Conservation (phyloP, 192 early-diverging fungal genomes). For the Coemansia biformis region DNA sequence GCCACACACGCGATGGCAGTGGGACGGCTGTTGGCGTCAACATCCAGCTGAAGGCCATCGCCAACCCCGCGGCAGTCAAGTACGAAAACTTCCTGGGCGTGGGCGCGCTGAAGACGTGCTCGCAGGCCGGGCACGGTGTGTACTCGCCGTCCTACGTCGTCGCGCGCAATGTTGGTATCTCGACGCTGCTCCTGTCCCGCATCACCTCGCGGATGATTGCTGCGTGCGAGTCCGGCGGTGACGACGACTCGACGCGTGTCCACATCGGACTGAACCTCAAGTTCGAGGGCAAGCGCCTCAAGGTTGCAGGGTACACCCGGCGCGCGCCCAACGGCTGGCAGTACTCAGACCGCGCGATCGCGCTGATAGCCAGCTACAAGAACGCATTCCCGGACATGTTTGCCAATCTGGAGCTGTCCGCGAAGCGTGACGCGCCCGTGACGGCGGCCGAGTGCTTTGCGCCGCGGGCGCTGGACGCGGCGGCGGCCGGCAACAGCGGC, state of each 20-base stretch:
- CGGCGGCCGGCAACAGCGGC: constrained; percentile 18
- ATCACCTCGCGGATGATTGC: constrained; percentile 71
- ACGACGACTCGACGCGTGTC: constrained; percentile 54
- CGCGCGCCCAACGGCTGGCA: constrained; percentile 79
- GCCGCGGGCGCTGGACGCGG: neutral
- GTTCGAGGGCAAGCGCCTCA: constrained; percentile 79
- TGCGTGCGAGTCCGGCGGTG: constrained; percentile 52
- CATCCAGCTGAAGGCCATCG: constrained; percentile 26
- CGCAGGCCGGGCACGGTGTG: constrained; percentile 15
- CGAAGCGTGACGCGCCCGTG: constrained; percentile 4
- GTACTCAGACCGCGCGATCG: constrained; percentile 73
- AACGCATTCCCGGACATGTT: constrained; percentile 60
- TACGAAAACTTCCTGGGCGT: constrained; percentile 37
- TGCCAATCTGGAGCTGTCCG: constrained; percentile 14
- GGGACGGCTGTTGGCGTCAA: constrained; percentile 20
- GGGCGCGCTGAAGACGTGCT: constrained; percentile 14
- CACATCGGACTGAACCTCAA: constrained; percentile 89
- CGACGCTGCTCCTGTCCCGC: constrained; percentile 68
- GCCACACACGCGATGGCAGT: constrained; percentile 38
- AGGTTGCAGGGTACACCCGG: constrained; percentile 82
- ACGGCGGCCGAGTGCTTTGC: constrained; percentile 32
- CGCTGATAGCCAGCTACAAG: constrained; percentile 69
- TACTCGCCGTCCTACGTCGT: constrained; percentile 66
- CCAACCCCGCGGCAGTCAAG: constrained; percentile 11
- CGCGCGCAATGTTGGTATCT: constrained; percentile 61